Evolutionary conservation across 257 asterid species (phyloP), one percentile per base, ranked within the genome.

Genomic region (Scutellaria galericulata): DNA sequence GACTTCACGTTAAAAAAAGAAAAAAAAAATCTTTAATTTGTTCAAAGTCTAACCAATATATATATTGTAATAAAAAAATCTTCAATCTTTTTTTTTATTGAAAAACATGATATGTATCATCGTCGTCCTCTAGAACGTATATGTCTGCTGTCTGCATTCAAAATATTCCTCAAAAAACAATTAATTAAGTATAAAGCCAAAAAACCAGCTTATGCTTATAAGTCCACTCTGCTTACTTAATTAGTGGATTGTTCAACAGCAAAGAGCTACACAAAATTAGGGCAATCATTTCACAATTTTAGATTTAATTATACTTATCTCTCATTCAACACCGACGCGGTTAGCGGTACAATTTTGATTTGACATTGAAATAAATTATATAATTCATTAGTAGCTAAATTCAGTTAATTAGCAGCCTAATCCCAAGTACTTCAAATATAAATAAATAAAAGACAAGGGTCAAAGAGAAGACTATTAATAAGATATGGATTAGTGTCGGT

Each of bases 171-270:
- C 12, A 6, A 9, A 42, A 40, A 59, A 46, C 5, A 64, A 64
- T 20, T 5, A 14, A 68, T 9, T 9, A 72, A 59, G 64, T 74
- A 74, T 53, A 73, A 18, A 35, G 35, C 31, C 61, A 46, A 35
- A 66, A 66, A 44, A 18, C 4, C 12, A 12, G 24, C 39, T 41
- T 13, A 2, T 31, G 7, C 35, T 47, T 15, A 58, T 35, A 58
- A 61, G 73, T 75, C 81, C 79, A 80, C 81, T n/a, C 64, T 31
- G 54, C 5, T 66, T 66, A 73, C 78, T 72, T 50, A 31, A 61
- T 72, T 51, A 76, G 81, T 76, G 84, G 81, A 76, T 44, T 42
- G 68, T 77, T 80, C 81, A 80, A 80, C 78, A 37, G 14, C 72
- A 37, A 72, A 72, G 60, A 59, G 72, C 40, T 78, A 72, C 57